A percentile compares a stretch with the other conserved stretches of the same genome.
These are phyloP conservation scores for Zychaea mexicana DNA, from an alignment of 371 early-diverging fungal species.

Conservation along the genomic window DNA sequence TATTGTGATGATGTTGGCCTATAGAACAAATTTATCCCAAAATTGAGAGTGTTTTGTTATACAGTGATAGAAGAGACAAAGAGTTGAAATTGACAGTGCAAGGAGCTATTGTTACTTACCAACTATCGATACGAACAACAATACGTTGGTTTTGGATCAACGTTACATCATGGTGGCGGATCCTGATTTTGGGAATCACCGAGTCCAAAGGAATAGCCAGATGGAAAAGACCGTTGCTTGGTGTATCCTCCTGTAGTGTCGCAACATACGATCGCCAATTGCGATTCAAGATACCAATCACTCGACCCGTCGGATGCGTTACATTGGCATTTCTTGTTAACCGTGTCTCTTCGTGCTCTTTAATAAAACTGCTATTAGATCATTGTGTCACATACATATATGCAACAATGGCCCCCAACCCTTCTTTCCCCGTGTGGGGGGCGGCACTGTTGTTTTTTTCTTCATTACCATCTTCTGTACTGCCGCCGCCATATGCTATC, in stretches of 20 bases:
- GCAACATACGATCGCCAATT: slow-evolving; percentile 93
- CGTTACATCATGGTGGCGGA: slow-evolving; percentile 80
- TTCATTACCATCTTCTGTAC: slow-evolving; percentile 42
- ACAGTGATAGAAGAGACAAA: no score
- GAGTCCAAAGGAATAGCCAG: slow-evolving; percentile 83
- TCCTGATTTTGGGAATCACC: slow-evolving; percentile 87
- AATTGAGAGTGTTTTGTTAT: neutral
- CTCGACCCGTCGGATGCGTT: slow-evolving; percentile 59
- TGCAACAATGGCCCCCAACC: neutral
- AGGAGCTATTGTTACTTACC: slow-evolving; percentile 54
- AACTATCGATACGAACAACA: slow-evolving; percentile 88
- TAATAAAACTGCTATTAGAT: neutral
- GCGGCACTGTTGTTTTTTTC: no score
- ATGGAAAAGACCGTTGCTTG: slow-evolving; percentile 62
- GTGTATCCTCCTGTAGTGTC: slow-evolving; percentile 74
- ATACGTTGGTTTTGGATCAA: slow-evolving; percentile 76
- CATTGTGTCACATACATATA: neutral
- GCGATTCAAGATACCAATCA: slow-evolving; percentile 84
- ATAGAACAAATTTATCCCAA: neutral
- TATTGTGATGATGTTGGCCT: slow-evolving; percentile 71
- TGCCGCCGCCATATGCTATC: slow-evolving; percentile 52
- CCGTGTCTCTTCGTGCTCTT: slow-evolving; percentile 16
- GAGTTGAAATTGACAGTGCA: no score
- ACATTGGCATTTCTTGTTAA: slow-evolving; percentile 1
- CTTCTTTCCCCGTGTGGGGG: no score